phyloP scores from a whole-genome alignment of 768 basidiomycete genomes.

The Kwoniella heveanensis region DNA sequence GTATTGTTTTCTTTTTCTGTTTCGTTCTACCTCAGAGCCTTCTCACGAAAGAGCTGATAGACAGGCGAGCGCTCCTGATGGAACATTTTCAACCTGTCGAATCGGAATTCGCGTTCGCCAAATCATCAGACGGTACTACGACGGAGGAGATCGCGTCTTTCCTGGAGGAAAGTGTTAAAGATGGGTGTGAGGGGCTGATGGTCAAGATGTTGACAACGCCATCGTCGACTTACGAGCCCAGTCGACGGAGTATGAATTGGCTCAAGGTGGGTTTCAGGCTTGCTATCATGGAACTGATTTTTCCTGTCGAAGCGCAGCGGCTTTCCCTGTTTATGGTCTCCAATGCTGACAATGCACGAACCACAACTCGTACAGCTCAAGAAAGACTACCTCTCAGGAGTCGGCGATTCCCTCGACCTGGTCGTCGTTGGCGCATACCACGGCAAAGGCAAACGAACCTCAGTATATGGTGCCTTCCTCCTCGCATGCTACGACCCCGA shows the following conservation, averaged over 20 bases:
- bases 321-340: neutral
- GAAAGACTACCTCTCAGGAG: constrained; percentile 94
- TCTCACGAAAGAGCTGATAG: constrained; percentile 71
- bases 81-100: constrained; percentile 79
- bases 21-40: constrained; percentile 70
- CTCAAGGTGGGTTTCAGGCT: constrained; percentile 68
- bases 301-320: too few relatives aligned
- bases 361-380: constrained; percentile 68
- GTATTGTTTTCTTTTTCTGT: too few relatives aligned
- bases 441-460: constrained; percentile 95
- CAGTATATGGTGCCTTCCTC: constrained; percentile 96
- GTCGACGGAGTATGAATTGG: constrained; percentile 94
- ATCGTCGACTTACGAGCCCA: constrained; percentile 92
- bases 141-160: constrained; percentile 93
- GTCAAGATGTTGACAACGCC: constrained; percentile 96
- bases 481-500: constrained; percentile 96
- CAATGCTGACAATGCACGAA: neutral
- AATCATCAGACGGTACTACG: constrained; percentile 81
- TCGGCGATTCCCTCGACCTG: constrained; percentile 95
- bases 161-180: constrained; percentile 94
- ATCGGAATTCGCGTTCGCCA: constrained; percentile 92
- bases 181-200: constrained; percentile 98
- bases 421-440: constrained; percentile 98
- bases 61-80: constrained; percentile 74
- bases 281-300: too few relatives aligned